Percentiles rank a stretch among this genome's conserved stretches.
Evolutionary conservation across 257 asterid species (phyloP).

Genomic region (Lycium ferocissimum): DNA sequence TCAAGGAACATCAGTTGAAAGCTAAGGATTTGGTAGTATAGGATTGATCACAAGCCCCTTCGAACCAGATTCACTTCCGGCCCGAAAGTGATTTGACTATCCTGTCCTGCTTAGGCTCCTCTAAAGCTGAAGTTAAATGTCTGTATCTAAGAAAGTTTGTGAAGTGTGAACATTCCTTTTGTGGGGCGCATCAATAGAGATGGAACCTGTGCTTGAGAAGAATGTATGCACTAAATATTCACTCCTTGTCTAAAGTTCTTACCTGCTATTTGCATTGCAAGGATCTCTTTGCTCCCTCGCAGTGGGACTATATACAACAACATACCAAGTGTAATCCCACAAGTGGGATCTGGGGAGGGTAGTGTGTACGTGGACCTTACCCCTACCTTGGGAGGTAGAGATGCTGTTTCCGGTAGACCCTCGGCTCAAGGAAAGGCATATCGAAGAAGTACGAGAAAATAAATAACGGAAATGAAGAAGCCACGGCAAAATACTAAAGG

Average conservation of each 20-base stretch:
- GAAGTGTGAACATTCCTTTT: constrained; percentile 1
- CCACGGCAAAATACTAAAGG: too few relatives aligned
- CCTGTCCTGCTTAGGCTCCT: constrained; percentile 12
- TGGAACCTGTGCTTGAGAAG: not conserved
- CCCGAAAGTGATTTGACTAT: not conserved
- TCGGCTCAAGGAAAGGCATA: too few relatives aligned
- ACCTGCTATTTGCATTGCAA: not conserved
- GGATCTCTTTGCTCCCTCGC: not conserved
- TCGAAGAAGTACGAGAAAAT: too few relatives aligned
- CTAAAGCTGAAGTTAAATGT: not conserved
- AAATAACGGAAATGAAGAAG: too few relatives aligned
- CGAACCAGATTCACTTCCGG: not conserved
- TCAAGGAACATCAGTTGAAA: constrained; percentile 3
- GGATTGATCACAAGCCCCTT: not conserved
- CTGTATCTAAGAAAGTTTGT: constrained; percentile 7
- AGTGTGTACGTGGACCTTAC: too few relatives aligned
- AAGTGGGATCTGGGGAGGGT: too few relatives aligned
- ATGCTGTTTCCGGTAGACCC: too few relatives aligned
- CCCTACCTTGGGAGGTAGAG: too few relatives aligned
- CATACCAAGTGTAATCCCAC: too few relatives aligned
- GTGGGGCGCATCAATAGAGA: not conserved
- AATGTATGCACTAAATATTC: not conserved
- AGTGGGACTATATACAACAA: not conserved
- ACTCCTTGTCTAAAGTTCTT: not conserved
- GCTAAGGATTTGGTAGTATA: not conserved